Evolutionary conservation across 2,329 filamentous ascomycete genomes (phyloP).

Genomic region (Bipolaris bicolor): DNA sequence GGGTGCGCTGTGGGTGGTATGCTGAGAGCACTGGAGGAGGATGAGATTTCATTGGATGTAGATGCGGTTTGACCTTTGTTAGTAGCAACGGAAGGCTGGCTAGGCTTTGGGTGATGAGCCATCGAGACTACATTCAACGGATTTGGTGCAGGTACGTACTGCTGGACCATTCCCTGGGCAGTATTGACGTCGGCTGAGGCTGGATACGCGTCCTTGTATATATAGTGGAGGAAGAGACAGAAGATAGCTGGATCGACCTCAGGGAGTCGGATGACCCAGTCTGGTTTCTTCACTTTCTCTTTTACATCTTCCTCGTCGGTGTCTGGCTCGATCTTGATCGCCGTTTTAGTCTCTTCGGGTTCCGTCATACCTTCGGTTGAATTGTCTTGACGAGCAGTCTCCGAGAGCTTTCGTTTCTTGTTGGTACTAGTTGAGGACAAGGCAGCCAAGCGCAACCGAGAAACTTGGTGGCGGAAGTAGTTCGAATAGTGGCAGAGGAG

Average conservation of each 20-base stretch:
- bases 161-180: background rate
- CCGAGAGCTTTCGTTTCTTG: constrained; percentile 22
- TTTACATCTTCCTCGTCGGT: background rate
- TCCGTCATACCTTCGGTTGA: too few species aligned
- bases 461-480: constrained; percentile 15
- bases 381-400: background rate
- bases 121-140: background rate
- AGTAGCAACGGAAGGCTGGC: background rate
- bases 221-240: constrained; percentile 30
- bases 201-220: constrained; percentile 29
- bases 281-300: background rate
- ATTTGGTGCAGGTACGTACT: background rate
- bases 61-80: background rate
- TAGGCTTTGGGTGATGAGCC: background rate
- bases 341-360: background rate
- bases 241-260: constrained; percentile 23
- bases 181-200: constrained; percentile 9
- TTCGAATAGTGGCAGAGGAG: constrained; percentile 18
- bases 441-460: background rate
- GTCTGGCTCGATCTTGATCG: background rate
- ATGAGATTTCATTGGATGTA: background rate
- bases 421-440: background rate
- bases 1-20: background rate
- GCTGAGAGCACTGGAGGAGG: background rate
- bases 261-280: constrained; percentile 2